A percentile compares a stretch with the other conserved stretches of the same genome.
These are phyloP conservation scores for Chalciporus piperatus DNA, from an alignment of 768 basidiomycete genomes.

Conservation along the genomic window DNA sequence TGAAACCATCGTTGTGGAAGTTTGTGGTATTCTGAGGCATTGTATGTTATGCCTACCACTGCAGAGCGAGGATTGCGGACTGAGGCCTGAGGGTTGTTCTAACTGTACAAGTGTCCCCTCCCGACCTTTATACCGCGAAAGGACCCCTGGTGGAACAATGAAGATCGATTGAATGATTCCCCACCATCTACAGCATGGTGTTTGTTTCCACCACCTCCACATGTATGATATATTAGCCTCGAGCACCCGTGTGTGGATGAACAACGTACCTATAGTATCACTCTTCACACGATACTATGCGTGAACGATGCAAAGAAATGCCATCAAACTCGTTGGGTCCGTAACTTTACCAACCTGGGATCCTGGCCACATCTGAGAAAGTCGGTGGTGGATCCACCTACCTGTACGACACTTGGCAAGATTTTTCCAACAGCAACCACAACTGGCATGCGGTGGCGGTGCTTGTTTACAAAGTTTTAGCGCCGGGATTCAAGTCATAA, in stretches of 20 bases:
- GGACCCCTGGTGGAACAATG: neutral
- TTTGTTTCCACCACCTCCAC: slow-evolving; percentile 8
- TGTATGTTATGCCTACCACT: neutral
- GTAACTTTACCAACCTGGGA: no score
- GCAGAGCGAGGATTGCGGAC: no score
- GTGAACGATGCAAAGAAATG: neutral
- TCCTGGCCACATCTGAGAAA: no score
- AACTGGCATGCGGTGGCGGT: neutral
- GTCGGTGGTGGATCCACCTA: neutral
- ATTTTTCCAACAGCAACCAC: neutral
- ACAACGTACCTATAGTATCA: neutral
- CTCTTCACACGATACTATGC: no score
- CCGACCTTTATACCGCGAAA: slow-evolving; percentile 19
- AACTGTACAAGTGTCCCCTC: neutral
- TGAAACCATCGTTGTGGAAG: slow-evolving; percentile 21
- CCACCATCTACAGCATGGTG: slow-evolving; percentile 24
- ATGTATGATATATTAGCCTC: slow-evolving; percentile 16
- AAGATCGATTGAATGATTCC: neutral
- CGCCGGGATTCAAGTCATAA: no score
- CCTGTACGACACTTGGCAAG: neutral
- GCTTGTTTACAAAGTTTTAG: neutral
- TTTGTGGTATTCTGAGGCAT: slow-evolving; percentile 22
- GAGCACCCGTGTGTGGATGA: slow-evolving; percentile 5
- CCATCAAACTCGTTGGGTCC: neutral
- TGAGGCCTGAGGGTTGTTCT: neutral